Base-by-base conservation (phyloP, 495 filamentous ascomycete genomes). In the Cudoniella acicularis region DNA sequence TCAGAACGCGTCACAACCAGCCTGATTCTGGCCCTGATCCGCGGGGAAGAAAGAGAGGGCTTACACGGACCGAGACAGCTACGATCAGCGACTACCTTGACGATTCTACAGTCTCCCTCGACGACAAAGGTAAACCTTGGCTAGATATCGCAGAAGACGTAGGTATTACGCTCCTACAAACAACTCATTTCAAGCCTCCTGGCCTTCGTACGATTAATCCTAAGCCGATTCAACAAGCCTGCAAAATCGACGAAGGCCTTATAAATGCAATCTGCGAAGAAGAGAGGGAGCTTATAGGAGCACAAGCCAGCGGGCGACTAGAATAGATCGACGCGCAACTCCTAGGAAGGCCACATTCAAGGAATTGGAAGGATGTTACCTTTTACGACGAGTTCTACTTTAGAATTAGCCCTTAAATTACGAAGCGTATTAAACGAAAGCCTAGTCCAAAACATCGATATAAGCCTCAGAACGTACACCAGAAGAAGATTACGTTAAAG, bases 331-430 rank as follows among this genome's bases (percentile, higher is more conserved):
- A 9, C 9, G 9, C 36, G 36, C 9, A 9, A 41, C n/a, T 17
- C n/a, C 43, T 47, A 47, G n/a, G 16, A 17, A n/a, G 43, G n/a
- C 17, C 17, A n/a, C 8, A 60, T 24, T 55, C 51, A 4, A 54
- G 8, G 9, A 8, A 54, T 13, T 60, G 26, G 58, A 8, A 22
- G 2, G 18, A 60, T 24, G 43, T 60, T 36, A 6, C 21, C 18
- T 60, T 54, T 50, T 60, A 51, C 27, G 48, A 60, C 49, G 23
- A 60, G 22, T 60, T 60, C 42, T 22, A 60, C 26, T 60, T 54
- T 26, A 51, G 58, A 10, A 24, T 60, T 27, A 20, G 58, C 6
- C 58, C 45, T 20, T 24, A 54, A 24, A 11, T 41, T 54, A 60
- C 45, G 22, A 54, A 24, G 36, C 3, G 25, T 3, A 50, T 60